Conservation (phyloP, 164 flowering plant genomes). For the Platanus orientalis region DNA sequence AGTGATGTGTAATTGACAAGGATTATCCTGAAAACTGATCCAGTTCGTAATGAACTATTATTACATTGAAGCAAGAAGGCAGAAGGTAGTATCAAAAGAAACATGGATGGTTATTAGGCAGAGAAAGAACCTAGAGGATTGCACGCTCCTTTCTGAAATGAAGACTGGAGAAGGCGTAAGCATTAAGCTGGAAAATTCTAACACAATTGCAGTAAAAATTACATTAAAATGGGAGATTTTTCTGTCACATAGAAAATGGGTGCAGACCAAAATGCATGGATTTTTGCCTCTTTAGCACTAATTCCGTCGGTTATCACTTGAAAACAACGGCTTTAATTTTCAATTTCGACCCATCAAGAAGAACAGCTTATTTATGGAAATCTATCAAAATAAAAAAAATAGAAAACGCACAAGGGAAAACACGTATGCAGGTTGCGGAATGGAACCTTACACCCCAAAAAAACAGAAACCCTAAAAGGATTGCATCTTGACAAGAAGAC, state of each 20-base stretch:
- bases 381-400: neutral
- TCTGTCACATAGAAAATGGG: too few species aligned
- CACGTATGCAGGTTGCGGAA: too few species aligned
- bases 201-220: conserved; percentile 4
- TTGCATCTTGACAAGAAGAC: too few species aligned
- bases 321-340: neutral
- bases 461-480: neutral
- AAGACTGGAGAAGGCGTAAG: conserved; percentile 1
- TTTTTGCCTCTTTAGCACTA: too few species aligned
- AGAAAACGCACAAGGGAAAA: neutral
- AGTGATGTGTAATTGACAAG: conserved; percentile 37
- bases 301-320: neutral
- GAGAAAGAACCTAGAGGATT: conserved; percentile 47
- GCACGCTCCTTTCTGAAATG: conserved; percentile 48
- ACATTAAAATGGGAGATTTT: neutral
- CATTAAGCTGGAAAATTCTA: conserved; percentile 5
- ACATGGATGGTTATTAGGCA: conserved; percentile 40
- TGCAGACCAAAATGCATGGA: too few species aligned
- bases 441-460: too few species aligned
- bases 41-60: conserved; percentile 29
- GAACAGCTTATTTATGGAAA: neutral
- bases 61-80: conserved; percentile 39
- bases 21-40: conserved; percentile 45
- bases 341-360: neutral
- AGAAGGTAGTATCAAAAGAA: conserved; percentile 51